Base-by-base conservation (phyloP, 2,329 filamentous ascomycete species). In the Penicillium hordei region DNA sequence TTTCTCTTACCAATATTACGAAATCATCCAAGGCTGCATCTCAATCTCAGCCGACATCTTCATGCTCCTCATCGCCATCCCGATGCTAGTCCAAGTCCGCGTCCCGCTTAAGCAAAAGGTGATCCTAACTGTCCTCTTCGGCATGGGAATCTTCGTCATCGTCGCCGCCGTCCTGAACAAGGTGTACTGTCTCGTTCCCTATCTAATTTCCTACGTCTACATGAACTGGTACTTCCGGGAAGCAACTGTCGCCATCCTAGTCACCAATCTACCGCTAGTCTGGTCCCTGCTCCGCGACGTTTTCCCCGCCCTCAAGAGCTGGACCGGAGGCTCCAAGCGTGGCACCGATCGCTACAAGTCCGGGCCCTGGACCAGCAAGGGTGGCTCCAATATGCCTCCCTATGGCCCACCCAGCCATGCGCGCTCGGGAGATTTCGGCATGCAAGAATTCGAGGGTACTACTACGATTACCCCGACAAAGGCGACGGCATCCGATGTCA, bases 241-340 rank as follows among this genome's bases (percentile, higher is more conserved):
- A 70, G 75, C 75, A 7, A 75, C 74, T 1, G 76, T 77, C 17
- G 76, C 75, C 29, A 68, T 79, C 33, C 70, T 82, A 1, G 80
- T 83, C 19, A 81, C 81, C 58, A 83, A 82, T 57, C 67, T 83
- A 1, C 80, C 80, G 0, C 78, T 80, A 42, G 76, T 81, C 13
- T 83, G 81, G 81, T 80, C 80, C 1, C 73, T 83, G 2, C 66
- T 83, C 8, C 74, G 79, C 17, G 78, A 81, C 51, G 64, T 81
- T 21, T 83, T 83, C 71, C 75, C 74, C 2, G 66, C 66, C 1
- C 67, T 76, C 60, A 74, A 72, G 61, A 75, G 72, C 58, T 76
- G 74, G 74, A 74, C 72, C 12, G 74, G 73, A 2, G 73, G 72
- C 29, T 76, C 73, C 10, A 72, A 68, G 52, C 65, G 68, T 27